A percentile compares a stretch with the other conserved stretches of the same genome.
These are phyloP conservation scores for Heterobasidion parviporum DNA, from an alignment of 1,284 basidiomycete species.

Conservation along the genomic window DNA sequence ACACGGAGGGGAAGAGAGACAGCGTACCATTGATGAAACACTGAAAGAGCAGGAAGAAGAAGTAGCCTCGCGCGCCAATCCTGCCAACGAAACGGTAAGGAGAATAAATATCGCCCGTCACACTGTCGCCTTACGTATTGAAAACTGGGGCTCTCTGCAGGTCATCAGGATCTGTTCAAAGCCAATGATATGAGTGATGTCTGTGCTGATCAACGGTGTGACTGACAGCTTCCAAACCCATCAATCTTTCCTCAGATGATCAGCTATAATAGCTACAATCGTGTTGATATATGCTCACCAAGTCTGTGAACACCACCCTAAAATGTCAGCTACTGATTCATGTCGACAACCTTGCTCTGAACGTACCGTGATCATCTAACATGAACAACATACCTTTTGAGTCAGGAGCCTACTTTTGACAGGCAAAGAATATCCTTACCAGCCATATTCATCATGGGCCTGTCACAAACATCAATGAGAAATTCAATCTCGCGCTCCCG, in stretches of 20 bases:
- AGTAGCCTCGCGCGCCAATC: slow-evolving; percentile 78
- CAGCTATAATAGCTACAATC: neutral
- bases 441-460: slow-evolving; percentile 33
- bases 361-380: slow-evolving; percentile 69
- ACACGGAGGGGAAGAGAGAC: slow-evolving; percentile 1
- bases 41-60: slow-evolving; percentile 90
- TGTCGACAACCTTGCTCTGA: neutral
- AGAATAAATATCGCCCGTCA: neutral
- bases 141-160: slow-evolving; percentile 77
- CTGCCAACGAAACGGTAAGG: slow-evolving; percentile 24
- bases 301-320: slow-evolving; percentile 21
- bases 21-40: slow-evolving; percentile 74
- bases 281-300: slow-evolving; percentile 25
- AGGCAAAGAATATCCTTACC: slow-evolving; percentile 20
- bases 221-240: slow-evolving; percentile 84
- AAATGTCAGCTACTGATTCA: neutral
- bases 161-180: slow-evolving; percentile 65
- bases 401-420: neutral
- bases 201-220: neutral
- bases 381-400: slow-evolving; percentile 2
- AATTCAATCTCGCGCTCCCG: neutral
- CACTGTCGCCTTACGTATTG: slow-evolving; percentile 37
- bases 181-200: slow-evolving; percentile 4
- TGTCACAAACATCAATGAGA: slow-evolving; percentile 3
- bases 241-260: slow-evolving; percentile 53